Percentiles rank a stretch among this genome's conserved stretches.
phyloP scores from a whole-genome alignment of 2,329 filamentous ascomycete species.

The Claviceps sorghi region DNA sequence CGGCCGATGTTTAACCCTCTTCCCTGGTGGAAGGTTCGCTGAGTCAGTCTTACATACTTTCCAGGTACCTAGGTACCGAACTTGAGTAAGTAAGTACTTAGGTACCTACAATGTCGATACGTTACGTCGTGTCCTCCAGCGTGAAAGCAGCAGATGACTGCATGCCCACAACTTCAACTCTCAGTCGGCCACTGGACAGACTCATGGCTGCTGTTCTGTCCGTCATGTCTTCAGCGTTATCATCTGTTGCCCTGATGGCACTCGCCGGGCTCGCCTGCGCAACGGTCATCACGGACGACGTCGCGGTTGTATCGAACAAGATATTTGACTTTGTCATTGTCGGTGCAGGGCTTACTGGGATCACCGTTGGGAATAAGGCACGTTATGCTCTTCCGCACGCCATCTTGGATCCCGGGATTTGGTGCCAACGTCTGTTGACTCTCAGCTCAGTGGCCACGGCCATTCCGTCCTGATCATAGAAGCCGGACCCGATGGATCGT shows the following conservation, averaged over 20 bases:
- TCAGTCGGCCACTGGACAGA: background rate
- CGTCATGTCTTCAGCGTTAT: background rate
- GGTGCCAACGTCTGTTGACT: background rate
- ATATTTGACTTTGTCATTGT: constrained; percentile 21
- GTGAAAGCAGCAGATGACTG: too few species aligned
- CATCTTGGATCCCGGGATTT: background rate
- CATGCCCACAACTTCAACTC: too few species aligned
- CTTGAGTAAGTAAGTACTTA: too few species aligned
- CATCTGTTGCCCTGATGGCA: background rate
- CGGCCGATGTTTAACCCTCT: too few species aligned
- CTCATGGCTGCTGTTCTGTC: background rate
- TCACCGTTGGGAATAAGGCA: constrained; percentile 11
- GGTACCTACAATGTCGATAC: too few species aligned
- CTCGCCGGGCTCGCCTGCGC: constrained; percentile 1
- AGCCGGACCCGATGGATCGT: constrained; percentile 11
- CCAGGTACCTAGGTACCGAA: too few species aligned
- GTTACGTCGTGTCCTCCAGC: too few species aligned
- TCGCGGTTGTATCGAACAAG: constrained; percentile 3
- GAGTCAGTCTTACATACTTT: too few species aligned
- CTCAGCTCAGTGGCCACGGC: constrained; percentile 10
- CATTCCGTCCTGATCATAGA: constrained; percentile 12
- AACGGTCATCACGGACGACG: constrained; percentile 10
- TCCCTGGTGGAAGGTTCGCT: too few species aligned
- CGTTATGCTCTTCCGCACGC: background rate
- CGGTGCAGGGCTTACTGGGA: constrained; percentile 24